Evolutionary conservation across 2,329 filamentous ascomycete genomes (phyloP).

Genomic region (Aspergillus piperis): DNA sequence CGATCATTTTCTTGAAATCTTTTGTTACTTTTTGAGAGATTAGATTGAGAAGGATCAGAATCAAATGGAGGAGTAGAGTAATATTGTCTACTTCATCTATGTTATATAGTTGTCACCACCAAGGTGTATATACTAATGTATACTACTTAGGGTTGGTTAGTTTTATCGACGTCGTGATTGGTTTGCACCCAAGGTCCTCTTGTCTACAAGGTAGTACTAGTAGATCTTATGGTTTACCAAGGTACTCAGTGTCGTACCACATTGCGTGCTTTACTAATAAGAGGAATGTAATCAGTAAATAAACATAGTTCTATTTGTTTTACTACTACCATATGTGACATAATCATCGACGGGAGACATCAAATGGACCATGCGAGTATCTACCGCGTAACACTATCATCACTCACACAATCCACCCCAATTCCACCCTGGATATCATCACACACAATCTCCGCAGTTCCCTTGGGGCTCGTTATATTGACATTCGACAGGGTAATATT

Average conservation of each 20-base stretch:
- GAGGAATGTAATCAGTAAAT: too few species aligned
- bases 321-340: neutral
- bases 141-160: too few species aligned
- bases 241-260: neutral
- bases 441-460: constrained; percentile 52
- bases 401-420: constrained; percentile 38
- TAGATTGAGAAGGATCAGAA: too few species aligned
- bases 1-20: constrained; percentile 13
- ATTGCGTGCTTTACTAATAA: too few species aligned
- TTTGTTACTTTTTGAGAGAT: too few species aligned
- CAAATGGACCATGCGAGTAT: too few species aligned
- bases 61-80: too few species aligned
- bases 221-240: neutral
- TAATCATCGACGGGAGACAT: neutral
- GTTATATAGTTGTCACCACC: neutral
- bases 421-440: constrained; percentile 49
- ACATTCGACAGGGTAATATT: constrained; percentile 59
- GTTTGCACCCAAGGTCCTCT: constrained; percentile 6
- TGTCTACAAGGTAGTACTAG: neutral
- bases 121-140: constrained; percentile 2
- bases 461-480: constrained; percentile 54
- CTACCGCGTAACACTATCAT: neutral
- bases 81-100: too few species aligned
- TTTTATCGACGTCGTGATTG: constrained; percentile 10
- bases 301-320: too few species aligned